Evolutionary conservation across 163 green algal genomes (phyloP).

Genomic region (Prototheca wickerhamii): DNA sequence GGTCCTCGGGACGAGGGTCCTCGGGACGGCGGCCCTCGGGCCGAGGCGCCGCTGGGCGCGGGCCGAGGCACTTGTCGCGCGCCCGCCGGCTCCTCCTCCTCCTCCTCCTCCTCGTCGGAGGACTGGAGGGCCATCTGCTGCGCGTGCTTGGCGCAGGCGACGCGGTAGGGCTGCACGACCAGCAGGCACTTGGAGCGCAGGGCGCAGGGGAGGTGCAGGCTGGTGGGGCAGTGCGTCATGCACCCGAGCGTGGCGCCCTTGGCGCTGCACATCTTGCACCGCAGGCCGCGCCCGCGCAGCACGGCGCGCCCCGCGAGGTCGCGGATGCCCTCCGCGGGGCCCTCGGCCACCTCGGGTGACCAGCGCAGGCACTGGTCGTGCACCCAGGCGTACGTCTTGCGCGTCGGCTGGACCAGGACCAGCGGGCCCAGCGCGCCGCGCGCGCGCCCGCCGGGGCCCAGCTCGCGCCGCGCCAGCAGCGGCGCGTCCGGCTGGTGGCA

Average conservation of each 20-base stretch:
- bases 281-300: constrained; percentile 42
- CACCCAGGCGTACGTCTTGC: constrained; percentile 35
- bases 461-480: background rate
- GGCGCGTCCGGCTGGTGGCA: constrained; percentile 19
- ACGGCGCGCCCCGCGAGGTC: constrained; percentile 29
- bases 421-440: constrained; percentile 22
- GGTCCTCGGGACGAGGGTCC: too few species aligned
- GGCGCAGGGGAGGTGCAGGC: constrained; percentile 49
- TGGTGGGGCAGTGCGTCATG: constrained; percentile 32
- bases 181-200: constrained; percentile 27
- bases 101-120: background rate
- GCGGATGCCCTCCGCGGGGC: constrained; percentile 2
- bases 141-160: constrained; percentile 34
- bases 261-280: constrained; percentile 39
- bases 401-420: constrained; percentile 24
- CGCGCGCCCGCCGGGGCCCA: constrained; percentile 4
- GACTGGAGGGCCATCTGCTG: background rate
- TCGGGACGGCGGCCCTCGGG: too few species aligned
- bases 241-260: constrained; percentile 57
- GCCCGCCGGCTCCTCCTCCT: background rate
- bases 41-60: too few species aligned
- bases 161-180: constrained; percentile 28
- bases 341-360: constrained; percentile 39
- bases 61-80: too few species aligned
- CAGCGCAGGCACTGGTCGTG: constrained; percentile 48